Evolutionary conservation across 2,329 filamentous ascomycete genomes (phyloP), one percentile per base, ranked within the genome.

Genomic region (Alternaria arbusti): DNA sequence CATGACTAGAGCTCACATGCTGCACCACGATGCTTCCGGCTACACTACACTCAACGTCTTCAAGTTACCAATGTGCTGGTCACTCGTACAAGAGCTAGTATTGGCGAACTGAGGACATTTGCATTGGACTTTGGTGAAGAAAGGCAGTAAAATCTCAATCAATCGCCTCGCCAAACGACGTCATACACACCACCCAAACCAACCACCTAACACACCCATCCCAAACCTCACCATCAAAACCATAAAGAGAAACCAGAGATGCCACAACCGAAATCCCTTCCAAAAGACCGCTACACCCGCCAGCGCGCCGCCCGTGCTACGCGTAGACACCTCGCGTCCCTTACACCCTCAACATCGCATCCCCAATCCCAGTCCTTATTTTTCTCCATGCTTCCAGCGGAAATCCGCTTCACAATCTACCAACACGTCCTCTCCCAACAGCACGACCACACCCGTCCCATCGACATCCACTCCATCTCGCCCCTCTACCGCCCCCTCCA

Each of bases 401-500:
- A 78, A 32, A 56, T 77, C 11, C 69, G 75, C 2, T 66, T 66
- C 30, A 20, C 63, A 17, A 66, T 71, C 7, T 72, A 64, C 50
- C 54, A 65, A n/a, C 46, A 69, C 23, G 55, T 63, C 3, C 59
- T 71, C 2, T 62, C 50, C n/a, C 71, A 76, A 47, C 54, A 6
- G 6, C 25, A 50, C 7, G 62, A 74, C 28, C 49, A 26, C 6
- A 30, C 45, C 10, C 59, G 57, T 0, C 62, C 67, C 13, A 43
- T 68, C 26, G 30, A 57, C 20, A 61, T 57, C 3, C 52, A 67
- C 25, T 63, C 57, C 7, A 57, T 66, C 20, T 66, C 65, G 4
- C 63, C 66, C 28, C 56, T 65, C 4, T 67, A 65, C 51, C 72
- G 71, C 1, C 72, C 71, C 0, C 64, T 67, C 4, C 79, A 81